Base-by-base conservation (phyloP, 352 stramenopile species). In the Globisporangium takayamanum region DNA sequence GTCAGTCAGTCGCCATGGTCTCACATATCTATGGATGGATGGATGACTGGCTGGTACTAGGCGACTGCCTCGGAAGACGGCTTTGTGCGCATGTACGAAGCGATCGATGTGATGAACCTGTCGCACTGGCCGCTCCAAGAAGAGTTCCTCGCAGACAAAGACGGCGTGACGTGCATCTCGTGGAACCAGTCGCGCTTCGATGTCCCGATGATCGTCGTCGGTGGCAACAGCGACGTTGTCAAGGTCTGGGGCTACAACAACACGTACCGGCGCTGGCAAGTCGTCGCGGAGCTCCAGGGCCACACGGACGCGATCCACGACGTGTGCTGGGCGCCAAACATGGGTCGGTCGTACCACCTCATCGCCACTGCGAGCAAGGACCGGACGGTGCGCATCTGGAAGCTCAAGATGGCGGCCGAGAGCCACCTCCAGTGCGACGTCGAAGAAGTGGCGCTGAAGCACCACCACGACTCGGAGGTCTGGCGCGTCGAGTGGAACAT, bases 401-500 rank as follows among this genome's bases (percentile, higher is more conserved):
- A 88, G 52, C 77, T 96, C 15, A 84, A 68, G 66, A 89, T 88
- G 63, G 75, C 78, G 47, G 64, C 70, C 22, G 80, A 85, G n/a
- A 78, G 80, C 30, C 68, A 80, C 55, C 64, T 90, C 49, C 69
- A 83, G 64, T 84, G 77, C 16, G 72, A 87, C 33, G 78, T 92
- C 22, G 78, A 92, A 48, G 67, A 92, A 55, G 72, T 93, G 3
- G 81, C 81, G 20, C 67, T 83, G 16, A 90, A 92, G 60, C 80
- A 93, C 58, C 85, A 94, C 63, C 81, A 91, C 70, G 77, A 89
- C 69, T 92, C 76, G 66, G 84, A 98, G 62, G 88, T 97, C 26
- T 99, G 96, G 96, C 84, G 92, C 42, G 96, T 97, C 53, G 88
- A 98, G 70, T 99, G 94, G 94, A 98, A 98, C 64, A 86, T 99